A percentile compares a stretch with the other conserved stretches of the same genome.
Evolutionary conservation across 2,329 filamentous ascomycete species (phyloP).

Genomic region (Fusarium sp.): DNA sequence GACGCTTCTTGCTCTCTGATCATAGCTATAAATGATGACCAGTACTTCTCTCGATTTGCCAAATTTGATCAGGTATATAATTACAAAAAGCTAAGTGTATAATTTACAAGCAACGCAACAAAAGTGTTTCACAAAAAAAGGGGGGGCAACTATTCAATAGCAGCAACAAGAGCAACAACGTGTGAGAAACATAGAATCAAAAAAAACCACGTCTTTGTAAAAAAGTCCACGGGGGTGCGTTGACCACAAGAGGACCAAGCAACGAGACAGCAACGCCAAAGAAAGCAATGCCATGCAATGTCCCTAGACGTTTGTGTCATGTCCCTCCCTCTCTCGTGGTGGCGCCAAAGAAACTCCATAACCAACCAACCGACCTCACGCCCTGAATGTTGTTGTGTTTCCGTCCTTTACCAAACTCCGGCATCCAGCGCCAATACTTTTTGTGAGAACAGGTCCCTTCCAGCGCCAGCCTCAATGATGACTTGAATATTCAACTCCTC

Average conservation of each 20-base stretch:
- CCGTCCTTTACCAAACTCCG: conserved; percentile 27
- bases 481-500: background rate
- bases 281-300: background rate
- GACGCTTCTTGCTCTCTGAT: background rate
- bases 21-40: background rate
- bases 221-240: conserved; percentile 14
- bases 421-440: conserved; percentile 19
- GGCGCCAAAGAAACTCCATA: conserved; percentile 14
- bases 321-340: background rate
- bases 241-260: background rate
- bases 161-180: background rate
- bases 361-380: background rate
- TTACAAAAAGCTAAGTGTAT: conserved; percentile 39
- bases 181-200: conserved; percentile 22
- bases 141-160: conserved; percentile 33
- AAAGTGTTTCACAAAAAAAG: conserved; percentile 6
- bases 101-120: conserved; percentile 8
- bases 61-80: conserved; percentile 15
- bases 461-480: background rate
- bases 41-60: background rate
- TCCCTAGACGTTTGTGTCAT: conserved; percentile 1
- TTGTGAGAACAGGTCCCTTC: no score
- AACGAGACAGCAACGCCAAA: no score
- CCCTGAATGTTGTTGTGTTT: conserved; percentile 2
- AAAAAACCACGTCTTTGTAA: conserved; percentile 7